Percentiles rank a stretch among this genome's conserved stretches.
Conservation (phyloP, 1,284 basidiomycete genomes). For the Ceratobasidium sp. region DNA sequence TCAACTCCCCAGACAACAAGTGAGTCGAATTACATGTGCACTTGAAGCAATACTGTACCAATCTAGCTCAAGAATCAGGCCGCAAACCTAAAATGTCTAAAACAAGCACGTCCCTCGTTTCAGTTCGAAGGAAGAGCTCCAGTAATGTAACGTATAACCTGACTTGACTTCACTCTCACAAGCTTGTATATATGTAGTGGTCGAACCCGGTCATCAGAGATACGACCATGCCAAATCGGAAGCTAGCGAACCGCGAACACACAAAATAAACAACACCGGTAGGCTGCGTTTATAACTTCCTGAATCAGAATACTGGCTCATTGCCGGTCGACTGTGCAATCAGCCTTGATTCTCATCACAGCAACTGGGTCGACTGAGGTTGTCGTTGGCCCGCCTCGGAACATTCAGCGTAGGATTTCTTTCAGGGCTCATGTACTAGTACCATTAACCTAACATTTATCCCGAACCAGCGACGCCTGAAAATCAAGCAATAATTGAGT, state of each 20-base stretch:
- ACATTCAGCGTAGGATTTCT: not conserved
- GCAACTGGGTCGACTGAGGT: not conserved
- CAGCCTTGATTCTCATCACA: not conserved
- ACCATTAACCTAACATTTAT: not conserved
- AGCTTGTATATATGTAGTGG: too few relatives aligned
- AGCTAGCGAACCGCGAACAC: not conserved
- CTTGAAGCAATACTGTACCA: not conserved
- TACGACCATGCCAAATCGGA: too few relatives aligned
- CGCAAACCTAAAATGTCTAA: not conserved
- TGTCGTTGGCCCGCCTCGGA: not conserved
- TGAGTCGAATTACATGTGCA: not conserved
- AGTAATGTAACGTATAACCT: not conserved
- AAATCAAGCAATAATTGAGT: not conserved
- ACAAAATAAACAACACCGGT: not conserved
- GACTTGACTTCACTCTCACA: too few relatives aligned
- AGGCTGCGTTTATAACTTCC: not conserved
- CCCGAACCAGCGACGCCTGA: not conserved
- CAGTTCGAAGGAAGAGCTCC: not conserved
- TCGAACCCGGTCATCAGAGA: too few relatives aligned
- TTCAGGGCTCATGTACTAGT: too few relatives aligned
- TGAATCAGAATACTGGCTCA: too few relatives aligned
- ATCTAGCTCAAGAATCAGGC: not conserved
- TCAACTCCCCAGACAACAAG: not conserved
- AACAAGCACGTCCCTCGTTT: not conserved
- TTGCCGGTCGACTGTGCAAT: too few relatives aligned